Conservation (phyloP, 768 basidiomycete genomes). For the Lentinula detonsa region DNA sequence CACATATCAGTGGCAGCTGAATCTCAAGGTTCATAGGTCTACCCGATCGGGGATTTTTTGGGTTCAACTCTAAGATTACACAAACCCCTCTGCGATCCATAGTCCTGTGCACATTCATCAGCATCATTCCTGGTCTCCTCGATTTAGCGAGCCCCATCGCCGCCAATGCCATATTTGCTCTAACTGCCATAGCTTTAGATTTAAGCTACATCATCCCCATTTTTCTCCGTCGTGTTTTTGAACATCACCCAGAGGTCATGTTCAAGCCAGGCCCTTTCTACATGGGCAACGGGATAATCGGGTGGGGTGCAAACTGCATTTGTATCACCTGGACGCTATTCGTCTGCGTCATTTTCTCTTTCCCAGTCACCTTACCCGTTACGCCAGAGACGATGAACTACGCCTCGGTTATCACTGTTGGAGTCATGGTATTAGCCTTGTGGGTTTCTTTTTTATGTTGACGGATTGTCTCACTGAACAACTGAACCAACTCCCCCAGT, state of each 20-base stretch:
- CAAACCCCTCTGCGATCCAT: constrained; percentile 75
- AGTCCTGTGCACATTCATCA: constrained; percentile 62
- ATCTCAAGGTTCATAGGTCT: constrained; percentile 34
- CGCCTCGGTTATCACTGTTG: constrained; percentile 59
- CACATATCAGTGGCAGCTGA: background rate
- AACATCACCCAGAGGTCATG: constrained; percentile 72
- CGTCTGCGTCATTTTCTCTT: constrained; percentile 63
- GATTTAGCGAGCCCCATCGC: constrained; percentile 74
- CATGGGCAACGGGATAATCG: constrained; percentile 66
- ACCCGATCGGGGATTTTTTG: constrained; percentile 76
- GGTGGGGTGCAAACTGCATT: constrained; percentile 52
- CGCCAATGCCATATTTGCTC: constrained; percentile 75
- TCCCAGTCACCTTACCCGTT: constrained; percentile 67
- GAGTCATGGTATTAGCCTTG: constrained; percentile 49
- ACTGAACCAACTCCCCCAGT: constrained; percentile 16
- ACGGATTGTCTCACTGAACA: background rate
- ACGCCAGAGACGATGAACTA: constrained; percentile 77
- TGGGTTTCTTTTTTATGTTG: constrained; percentile 21
- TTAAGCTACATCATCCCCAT: constrained; percentile 82
- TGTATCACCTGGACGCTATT: constrained; percentile 70
- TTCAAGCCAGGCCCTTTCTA: constrained; percentile 88
- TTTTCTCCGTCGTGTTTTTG: constrained; percentile 60
- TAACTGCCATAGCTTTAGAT: constrained; percentile 76
- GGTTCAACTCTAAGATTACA: constrained; percentile 54
- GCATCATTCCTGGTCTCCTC: constrained; percentile 66